phyloP scores from a whole-genome alignment of 23 red algal species.

The Cyanidium caldarium region DNA sequence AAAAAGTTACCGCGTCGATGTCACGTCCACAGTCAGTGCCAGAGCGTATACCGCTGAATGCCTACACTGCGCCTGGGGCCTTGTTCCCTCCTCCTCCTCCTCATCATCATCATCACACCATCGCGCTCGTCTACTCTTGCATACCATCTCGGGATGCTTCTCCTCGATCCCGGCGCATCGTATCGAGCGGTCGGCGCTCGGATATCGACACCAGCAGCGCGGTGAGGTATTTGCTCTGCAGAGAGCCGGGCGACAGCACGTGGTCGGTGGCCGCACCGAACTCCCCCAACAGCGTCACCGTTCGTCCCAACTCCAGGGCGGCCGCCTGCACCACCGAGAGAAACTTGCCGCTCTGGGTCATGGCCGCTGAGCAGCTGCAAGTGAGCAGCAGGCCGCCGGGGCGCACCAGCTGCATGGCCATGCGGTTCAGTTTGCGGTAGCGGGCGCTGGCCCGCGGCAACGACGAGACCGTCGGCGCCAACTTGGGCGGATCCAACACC shows the following conservation, averaged over 20 bases:
- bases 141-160: no score
- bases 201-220: constrained; percentile 19
- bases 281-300: constrained; percentile 15
- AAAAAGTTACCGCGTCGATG: no score
- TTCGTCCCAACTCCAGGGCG: constrained; percentile 6
- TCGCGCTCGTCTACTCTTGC: no score
- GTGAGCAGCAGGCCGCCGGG: constrained; percentile 21
- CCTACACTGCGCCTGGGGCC: no score
- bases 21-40: no score
- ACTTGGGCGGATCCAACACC: constrained; percentile 43
- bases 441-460: constrained; percentile 11
- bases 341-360: constrained; percentile 16
- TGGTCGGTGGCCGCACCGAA: constrained; percentile 26
- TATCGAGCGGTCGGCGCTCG: no score
- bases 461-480: constrained; percentile 12
- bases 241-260: constrained; percentile 6
- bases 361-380: constrained; percentile 30
- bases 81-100: no score
- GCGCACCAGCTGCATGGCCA: constrained; percentile 10
- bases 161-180: no score
- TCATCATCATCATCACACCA: no score
- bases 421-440: constrained; percentile 23
- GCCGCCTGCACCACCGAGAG: constrained; percentile 11
- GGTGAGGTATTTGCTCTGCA: constrained; percentile 16
- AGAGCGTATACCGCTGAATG: no score